Percentiles rank a stretch among this genome's conserved stretches.
These are phyloP conservation scores for Nemania bipapillata DNA, from an alignment of 2,329 filamentous ascomycete genomes.

Conservation along the genomic window DNA sequence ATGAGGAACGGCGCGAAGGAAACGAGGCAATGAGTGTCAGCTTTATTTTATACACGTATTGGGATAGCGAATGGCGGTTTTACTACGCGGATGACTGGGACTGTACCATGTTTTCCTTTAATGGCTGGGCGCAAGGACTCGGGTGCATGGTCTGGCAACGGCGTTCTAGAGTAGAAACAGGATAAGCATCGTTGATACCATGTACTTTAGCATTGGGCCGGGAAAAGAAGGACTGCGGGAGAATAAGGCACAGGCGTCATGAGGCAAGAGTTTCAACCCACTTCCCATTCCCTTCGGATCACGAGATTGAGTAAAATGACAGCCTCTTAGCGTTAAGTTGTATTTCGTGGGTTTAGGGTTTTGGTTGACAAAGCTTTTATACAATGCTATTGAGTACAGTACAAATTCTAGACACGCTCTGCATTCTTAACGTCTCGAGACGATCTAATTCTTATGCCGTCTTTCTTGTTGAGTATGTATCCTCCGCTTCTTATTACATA, in stretches of 20 bases:
- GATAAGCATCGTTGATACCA: conserved; percentile 1
- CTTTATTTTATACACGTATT: not conserved
- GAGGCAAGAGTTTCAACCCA: not conserved
- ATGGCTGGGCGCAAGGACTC: not conserved
- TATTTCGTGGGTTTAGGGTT: too few species aligned
- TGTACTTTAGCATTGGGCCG: conserved; percentile 5
- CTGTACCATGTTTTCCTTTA: conserved; percentile 6
- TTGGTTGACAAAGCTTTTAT: not conserved
- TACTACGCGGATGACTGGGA: conserved; percentile 1
- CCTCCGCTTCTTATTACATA: not conserved
- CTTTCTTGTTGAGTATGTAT: conserved; percentile 2
- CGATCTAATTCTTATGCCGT: not conserved
- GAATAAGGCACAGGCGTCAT: not conserved
- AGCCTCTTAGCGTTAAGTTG: not conserved
- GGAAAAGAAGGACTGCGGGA: not conserved
- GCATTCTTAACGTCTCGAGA: not conserved
- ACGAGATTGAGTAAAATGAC: conserved; percentile 11
- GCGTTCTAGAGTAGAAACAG: conserved; percentile 10
- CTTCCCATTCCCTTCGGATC: not conserved
- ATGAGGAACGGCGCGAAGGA: conserved; percentile 24
- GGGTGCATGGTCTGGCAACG: not conserved
- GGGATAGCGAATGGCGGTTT: not conserved
- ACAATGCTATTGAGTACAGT: not conserved
- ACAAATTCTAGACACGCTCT: not conserved
- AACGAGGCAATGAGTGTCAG: conserved; percentile 4